Percentiles rank a stretch among this genome's conserved stretches.
These are phyloP conservation scores for Venturia nashicola DNA, from an alignment of 2,329 filamentous ascomycete genomes.

Conservation along the genomic window DNA sequence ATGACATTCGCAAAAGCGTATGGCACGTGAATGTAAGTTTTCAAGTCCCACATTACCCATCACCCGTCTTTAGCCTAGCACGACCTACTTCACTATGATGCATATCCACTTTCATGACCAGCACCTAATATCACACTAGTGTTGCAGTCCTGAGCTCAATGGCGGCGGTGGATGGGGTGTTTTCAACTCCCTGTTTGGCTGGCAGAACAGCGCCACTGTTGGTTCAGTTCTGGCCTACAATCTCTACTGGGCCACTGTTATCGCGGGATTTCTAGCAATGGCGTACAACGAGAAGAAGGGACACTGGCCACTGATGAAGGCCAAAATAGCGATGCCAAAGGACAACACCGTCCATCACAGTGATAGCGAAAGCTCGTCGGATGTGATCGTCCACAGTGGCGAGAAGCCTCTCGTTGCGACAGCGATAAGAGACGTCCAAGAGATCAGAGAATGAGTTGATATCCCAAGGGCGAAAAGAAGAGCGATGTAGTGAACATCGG, in stretches of 20 bases:
- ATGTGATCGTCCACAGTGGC: neutral
- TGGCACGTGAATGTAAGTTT: constrained; percentile 67
- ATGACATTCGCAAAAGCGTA: constrained; percentile 65
- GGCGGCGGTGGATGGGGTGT: constrained; percentile 74
- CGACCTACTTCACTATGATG: neutral
- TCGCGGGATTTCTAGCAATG: constrained; percentile 50
- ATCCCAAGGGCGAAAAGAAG: too few species aligned
- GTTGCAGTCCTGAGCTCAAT: constrained; percentile 62
- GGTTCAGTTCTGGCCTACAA: constrained; percentile 82
- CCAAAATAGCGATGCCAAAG: constrained; percentile 13
- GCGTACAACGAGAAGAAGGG: constrained; percentile 52
- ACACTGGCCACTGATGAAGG: constrained; percentile 32
- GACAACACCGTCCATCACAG: neutral
- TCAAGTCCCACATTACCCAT: too few species aligned
- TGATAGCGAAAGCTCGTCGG: neutral
- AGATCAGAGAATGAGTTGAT: neutral
- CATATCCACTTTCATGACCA: neutral
- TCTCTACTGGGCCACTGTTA: constrained; percentile 69
- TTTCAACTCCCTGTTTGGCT: constrained; percentile 76
- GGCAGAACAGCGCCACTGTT: constrained; percentile 80
- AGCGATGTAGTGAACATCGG: too few species aligned
- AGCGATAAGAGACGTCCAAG: neutral
- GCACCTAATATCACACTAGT: constrained; percentile 32
- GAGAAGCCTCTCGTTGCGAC: neutral
- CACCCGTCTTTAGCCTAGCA: neutral